Percentiles rank a stretch among this genome's conserved stretches.
Conservation (phyloP, 1,284 basidiomycete species). For the Sparassis latifolia region DNA sequence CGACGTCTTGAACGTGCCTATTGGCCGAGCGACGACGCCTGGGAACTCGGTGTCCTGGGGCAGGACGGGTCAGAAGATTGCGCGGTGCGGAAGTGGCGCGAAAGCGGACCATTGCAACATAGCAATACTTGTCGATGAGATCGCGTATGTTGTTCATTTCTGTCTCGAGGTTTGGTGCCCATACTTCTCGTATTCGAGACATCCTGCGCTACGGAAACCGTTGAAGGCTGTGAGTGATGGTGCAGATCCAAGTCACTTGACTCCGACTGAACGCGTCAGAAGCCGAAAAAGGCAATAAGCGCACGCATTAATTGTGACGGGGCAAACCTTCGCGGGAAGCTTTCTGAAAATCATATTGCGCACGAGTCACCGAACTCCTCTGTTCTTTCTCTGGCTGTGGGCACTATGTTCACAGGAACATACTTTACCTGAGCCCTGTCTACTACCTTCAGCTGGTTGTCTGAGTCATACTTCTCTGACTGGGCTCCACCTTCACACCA, state of each 20-base stretch:
- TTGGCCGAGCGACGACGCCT: slow-evolving; percentile 95
- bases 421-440: no score
- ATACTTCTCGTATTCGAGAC: slow-evolving; percentile 87
- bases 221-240: background rate
- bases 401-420: no score
- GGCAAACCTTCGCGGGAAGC: no score
- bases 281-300: no score
- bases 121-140: slow-evolving; percentile 87
- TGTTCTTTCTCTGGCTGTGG: no score
- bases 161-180: slow-evolving; percentile 87
- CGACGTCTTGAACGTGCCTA: slow-evolving; percentile 93
- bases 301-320: no score
- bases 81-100: slow-evolving; percentile 9
- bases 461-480: no score
- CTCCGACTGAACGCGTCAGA: no score
- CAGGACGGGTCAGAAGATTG: slow-evolving; percentile 12
- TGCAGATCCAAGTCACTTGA: background rate
- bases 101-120: slow-evolving; percentile 84
- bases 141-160: slow-evolving; percentile 89
- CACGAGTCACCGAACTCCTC: no score
- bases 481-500: no score
- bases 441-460: no score
- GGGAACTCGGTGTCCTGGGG: slow-evolving; percentile 96
- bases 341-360: no score
- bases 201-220: slow-evolving; percentile 19